A percentile compares a stretch with the other conserved stretches of the same genome.
Evolutionary conservation across 345 rosid species (phyloP).

Genomic region (Syzygium grande): DNA sequence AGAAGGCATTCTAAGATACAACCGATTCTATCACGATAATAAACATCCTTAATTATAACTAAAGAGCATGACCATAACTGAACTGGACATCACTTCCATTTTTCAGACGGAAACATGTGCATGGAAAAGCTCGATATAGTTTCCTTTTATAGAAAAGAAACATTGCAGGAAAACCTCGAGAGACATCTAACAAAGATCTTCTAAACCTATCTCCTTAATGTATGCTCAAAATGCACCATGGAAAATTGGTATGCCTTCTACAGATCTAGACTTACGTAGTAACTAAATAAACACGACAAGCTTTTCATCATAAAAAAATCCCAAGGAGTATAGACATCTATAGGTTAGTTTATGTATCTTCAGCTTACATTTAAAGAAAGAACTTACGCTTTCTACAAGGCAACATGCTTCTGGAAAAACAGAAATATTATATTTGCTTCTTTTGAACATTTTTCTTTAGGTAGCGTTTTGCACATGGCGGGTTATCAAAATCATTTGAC

Average conservation of each 20-base stretch:
- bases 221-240: not conserved
- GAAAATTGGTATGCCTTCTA: not conserved
- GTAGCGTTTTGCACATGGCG: not conserved
- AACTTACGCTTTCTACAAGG: not conserved
- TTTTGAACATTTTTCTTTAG: not conserved
- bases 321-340: not conserved
- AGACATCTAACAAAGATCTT: not conserved
- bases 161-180: not conserved
- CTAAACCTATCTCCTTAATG: not conserved
- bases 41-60: not conserved
- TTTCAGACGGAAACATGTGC: not conserved
- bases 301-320: not conserved
- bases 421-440: not conserved
- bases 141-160: not conserved
- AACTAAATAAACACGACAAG: not conserved
- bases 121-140: not conserved
- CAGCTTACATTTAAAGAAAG: not conserved
- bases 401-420: not conserved
- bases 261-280: not conserved
- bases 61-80: not conserved
- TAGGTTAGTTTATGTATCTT: not conserved
- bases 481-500: not conserved
- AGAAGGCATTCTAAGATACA: not conserved
- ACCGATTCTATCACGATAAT: not conserved
- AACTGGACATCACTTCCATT: not conserved